Base-by-base conservation (phyloP, 2,329 filamentous ascomycete genomes). In the Phialophora verrucosa region DNA sequence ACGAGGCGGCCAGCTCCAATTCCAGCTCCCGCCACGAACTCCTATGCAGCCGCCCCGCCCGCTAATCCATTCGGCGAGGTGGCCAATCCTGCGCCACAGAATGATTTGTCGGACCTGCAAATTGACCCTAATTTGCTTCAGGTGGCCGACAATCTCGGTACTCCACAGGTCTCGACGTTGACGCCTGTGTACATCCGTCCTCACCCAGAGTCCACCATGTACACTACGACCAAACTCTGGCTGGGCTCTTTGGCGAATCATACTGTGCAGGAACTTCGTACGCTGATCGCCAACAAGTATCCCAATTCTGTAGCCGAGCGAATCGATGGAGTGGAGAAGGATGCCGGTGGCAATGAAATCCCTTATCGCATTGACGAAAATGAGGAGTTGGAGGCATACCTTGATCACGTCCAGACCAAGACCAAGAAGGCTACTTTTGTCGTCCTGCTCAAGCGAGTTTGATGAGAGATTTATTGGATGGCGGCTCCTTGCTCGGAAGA, bases 311-410 rank as follows among this genome's bases (percentile, higher is more conserved):
- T 84, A 14, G 86, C 90, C 59, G 78, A 84, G 38, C 84, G 83
- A 31, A 83, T 93, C 17, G 87, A 92, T 72, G 91, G 90, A 2
- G 78, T 91, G 29, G 82, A 91, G 59, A 86, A 85, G 73, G 67
- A 87, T 72, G 32, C 66, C 23, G 59, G 42, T 17, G 87, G 85
- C 4, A 83, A 83, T 58, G 89, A 91, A 73, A 81, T 90, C 53
- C 81, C 81, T 17, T 84, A 91, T 73, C 79, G 83, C 63, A 89
- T 94, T 71, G 88, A 89, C 62, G 84, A 88, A 49, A 89, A 93
- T 72, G 85, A 87, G 68, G 90, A 94, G 78, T 76, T 95, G 68
- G 84, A 84, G 66, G 89, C 88, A 0, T 94, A 93, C 77, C 77
- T 95, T 70, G 82, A 84, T 55, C 89, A 91, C 74, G 81, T 89